These are phyloP conservation scores for Arabidopsis lyrata DNA, from an alignment of 441 rosid species.

Conservation along the genomic window DNA sequence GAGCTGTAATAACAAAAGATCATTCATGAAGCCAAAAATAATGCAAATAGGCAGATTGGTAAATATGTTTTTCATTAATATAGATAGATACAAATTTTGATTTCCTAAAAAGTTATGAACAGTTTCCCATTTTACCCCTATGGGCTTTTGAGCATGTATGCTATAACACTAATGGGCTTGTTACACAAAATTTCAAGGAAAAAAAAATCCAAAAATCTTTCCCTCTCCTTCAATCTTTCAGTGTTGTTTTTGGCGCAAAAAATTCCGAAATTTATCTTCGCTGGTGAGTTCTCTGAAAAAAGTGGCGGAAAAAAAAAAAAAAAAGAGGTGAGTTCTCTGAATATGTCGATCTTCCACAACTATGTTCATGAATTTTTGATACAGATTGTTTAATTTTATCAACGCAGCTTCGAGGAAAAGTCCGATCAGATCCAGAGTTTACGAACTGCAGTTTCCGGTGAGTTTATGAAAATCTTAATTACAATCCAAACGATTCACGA, in stretches of 20 bases:
- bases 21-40: neutral
- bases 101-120: neutral
- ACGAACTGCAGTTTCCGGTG: conserved; percentile 16
- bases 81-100: neutral
- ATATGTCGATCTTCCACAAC: conserved; percentile 11
- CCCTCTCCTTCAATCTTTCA: neutral
- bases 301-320: too few relatives aligned
- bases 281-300: conserved; percentile 14
- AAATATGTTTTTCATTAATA: neutral
- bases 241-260: conserved; percentile 32
- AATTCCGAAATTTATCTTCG: neutral
- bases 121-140: neutral
- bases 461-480: neutral
- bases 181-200: neutral
- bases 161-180: conserved; percentile 22
- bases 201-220: neutral
- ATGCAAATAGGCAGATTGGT: neutral
- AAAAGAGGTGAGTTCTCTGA: conserved; percentile 2
- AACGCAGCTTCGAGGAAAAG: neutral
- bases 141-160: neutral
- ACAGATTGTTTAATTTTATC: neutral
- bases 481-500: neutral
- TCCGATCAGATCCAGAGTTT: conserved; percentile 2
- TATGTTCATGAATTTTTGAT: neutral
- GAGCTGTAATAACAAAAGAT: conserved; percentile 17